Evolutionary conservation across 129 eudicot genomes (phyloP), one percentile per base, ranked within the genome.

Genomic region (Pulicaria dysenterica): DNA sequence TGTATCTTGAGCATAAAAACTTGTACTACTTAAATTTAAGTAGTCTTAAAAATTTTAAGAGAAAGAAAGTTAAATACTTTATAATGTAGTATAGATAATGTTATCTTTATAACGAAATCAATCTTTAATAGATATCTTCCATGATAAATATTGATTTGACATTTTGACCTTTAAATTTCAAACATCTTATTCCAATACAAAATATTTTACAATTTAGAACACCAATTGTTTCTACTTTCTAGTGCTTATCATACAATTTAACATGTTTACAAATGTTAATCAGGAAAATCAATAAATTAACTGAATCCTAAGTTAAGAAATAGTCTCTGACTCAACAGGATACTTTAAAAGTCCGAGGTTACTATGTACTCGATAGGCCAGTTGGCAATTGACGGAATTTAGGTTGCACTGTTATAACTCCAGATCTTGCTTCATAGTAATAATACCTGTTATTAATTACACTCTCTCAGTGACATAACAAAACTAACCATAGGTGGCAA

Each of bases 331-430:
- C 45, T 62, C 63, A 3, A 19, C 4, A 34, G 24, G 24, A 51
- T 64, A 0, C 39, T 41, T 8, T 13, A 56, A 43, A 43, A 14
- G 38, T 55, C 40, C 6, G 12, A 60, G 48, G 64, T 58, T 61
- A 69, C 65, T 60, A 50, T 31, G 48, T 10, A 57, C 17, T 69
- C 1, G 31, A 70, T 12, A 60, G 17, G 70, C 41, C 66, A 77
- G 58, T 70, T 67, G 64, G 67, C 47, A 8, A 58, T 13, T 47
- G 82, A 43, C 95, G 86, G 70, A 82, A 90, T 83, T 90, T 94
- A 72, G 98, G 96, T 40, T 81, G 83, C 57, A 94, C 87, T 38
- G 67, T 77, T 43, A 94, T 83, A 50, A 87, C 87, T 72, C 96
- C 96, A 36, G 83, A 81, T 77, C 96, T 77, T 41, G 82, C 67